These are phyloP conservation scores for Colletotrichum caudatum DNA, from an alignment of 2,329 filamentous ascomycete genomes.

Conservation along the genomic window DNA sequence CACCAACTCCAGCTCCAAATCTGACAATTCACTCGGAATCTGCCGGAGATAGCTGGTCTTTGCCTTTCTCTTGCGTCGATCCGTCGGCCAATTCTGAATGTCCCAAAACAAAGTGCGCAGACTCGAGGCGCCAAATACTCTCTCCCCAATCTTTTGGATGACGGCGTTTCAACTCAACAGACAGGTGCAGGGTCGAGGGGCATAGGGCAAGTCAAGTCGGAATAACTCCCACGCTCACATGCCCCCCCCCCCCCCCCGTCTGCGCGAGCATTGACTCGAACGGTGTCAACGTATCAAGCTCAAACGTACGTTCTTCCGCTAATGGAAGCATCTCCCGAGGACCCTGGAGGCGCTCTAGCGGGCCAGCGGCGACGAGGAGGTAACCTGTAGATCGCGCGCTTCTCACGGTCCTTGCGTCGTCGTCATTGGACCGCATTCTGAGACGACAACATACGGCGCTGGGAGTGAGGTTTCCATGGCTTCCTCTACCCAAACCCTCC, in stretches of 20 bases:
- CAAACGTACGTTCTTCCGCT: not conserved
- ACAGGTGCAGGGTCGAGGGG: not conserved
- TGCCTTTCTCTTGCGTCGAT: not conserved
- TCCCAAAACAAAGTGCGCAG: conserved; percentile 4
- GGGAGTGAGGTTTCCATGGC: not conserved
- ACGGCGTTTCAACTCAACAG: conserved; percentile 4
- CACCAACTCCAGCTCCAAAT: not conserved
- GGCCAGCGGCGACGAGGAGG: not conserved
- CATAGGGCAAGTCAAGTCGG: not conserved
- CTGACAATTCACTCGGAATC: conserved; percentile 1
- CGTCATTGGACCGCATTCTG: conserved; percentile 23
- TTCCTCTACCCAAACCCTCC: not conserved
- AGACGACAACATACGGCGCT: conserved; percentile 1
- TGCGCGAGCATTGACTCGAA: conserved; percentile 12
- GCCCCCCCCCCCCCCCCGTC: not conserved
- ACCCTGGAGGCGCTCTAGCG: not conserved
- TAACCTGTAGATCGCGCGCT: not conserved
- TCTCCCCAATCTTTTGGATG: not conserved
- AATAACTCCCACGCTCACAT: not conserved
- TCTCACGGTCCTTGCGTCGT: not conserved
- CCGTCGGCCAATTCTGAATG: not conserved
- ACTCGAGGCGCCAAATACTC: conserved; percentile 1
- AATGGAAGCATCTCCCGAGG: not conserved
- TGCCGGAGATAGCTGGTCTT: not conserved
- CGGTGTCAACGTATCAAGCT: not conserved